These are phyloP conservation scores for Pythium insidiosum DNA, from an alignment of 352 stramenopile species.

Conservation along the genomic window DNA sequence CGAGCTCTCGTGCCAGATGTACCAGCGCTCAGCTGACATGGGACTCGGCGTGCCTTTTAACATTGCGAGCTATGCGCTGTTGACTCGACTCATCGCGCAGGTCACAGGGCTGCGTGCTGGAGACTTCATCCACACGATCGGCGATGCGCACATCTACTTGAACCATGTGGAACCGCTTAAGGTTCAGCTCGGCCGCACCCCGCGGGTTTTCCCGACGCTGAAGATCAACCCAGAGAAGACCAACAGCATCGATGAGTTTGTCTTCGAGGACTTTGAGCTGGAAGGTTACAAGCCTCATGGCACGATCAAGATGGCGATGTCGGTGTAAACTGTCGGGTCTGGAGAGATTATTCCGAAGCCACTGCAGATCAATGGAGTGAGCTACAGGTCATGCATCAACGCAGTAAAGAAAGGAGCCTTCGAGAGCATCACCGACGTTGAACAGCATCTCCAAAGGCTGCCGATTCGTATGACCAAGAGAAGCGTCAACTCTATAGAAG, in stretches of 20 bases:
- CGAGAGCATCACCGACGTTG: too few relatives aligned
- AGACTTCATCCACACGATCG: slow-evolving; percentile 99
- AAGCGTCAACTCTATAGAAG: too few relatives aligned
- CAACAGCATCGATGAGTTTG: slow-evolving; percentile 93
- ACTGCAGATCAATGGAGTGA: too few relatives aligned
- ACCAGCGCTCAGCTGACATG: slow-evolving; percentile 99
- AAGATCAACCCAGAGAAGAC: slow-evolving; percentile 82
- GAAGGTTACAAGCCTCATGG: slow-evolving; percentile 94
- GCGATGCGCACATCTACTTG: slow-evolving; percentile 98
- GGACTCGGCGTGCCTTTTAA: slow-evolving; percentile 99
- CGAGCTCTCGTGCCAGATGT: slow-evolving; percentile 94
- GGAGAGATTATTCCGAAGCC: too few relatives aligned
- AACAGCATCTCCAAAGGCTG: too few relatives aligned
- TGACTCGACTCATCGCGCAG: slow-evolving; percentile 96
- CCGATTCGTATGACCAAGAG: too few relatives aligned
- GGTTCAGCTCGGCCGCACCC: slow-evolving; percentile 91
- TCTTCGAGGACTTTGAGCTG: slow-evolving; percentile 95
- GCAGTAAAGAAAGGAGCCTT: too few relatives aligned
- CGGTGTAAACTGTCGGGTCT: slow-evolving; percentile 73
- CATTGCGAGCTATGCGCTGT: slow-evolving; percentile 98
- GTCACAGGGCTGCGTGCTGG: slow-evolving; percentile 90
- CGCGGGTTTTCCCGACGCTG: slow-evolving; percentile 93
- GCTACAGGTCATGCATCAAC: too few relatives aligned
- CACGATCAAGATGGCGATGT: slow-evolving; percentile 99
- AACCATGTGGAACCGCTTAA: slow-evolving; percentile 98